A percentile compares a stretch with the other conserved stretches of the same genome.
phyloP scores from a whole-genome alignment of 805 yeast genomes.

The Saturnispora saitoi region DNA sequence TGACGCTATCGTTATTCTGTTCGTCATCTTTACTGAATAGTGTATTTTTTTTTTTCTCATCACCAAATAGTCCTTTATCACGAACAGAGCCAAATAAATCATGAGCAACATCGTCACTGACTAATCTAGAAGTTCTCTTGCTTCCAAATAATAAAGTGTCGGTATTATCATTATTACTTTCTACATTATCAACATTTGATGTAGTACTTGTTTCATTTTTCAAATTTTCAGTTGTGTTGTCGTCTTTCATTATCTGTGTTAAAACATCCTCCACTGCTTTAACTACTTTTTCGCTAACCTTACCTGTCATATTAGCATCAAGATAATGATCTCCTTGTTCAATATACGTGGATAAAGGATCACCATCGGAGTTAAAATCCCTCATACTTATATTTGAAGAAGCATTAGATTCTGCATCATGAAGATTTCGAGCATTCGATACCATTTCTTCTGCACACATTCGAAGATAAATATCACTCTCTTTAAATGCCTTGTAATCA shows the following conservation, averaged over 20 bases:
- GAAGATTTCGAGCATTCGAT: neutral
- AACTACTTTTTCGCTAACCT: constrained; percentile 38
- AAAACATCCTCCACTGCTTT: constrained; percentile 63
- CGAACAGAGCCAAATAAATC: constrained; percentile 26
- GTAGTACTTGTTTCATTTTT: neutral
- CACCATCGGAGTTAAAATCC: constrained; percentile 15
- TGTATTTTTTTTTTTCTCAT: neutral
- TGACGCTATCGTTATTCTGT: neutral
- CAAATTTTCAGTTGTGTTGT: constrained; percentile 10
- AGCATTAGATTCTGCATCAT: neutral
- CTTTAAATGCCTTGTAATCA: constrained; percentile 53
- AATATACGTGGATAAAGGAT: constrained; percentile 27
- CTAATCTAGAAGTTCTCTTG: constrained; percentile 18
- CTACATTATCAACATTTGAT: neutral
- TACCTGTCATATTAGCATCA: constrained; percentile 26
- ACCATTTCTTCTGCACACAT: constrained; percentile 36
- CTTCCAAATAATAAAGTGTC: neutral
- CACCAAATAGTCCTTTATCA: constrained; percentile 17
- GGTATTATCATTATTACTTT: neutral
- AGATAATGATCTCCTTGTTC: constrained; percentile 24
- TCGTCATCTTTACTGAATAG: neutral
- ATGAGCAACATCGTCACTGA: constrained; percentile 25
- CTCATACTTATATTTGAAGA: neutral
- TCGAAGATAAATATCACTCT: constrained; percentile 46
- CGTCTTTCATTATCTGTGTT: constrained; percentile 44